Conservation (phyloP, 2,329 filamentous ascomycete species). For the Xylaria multiplex region DNA sequence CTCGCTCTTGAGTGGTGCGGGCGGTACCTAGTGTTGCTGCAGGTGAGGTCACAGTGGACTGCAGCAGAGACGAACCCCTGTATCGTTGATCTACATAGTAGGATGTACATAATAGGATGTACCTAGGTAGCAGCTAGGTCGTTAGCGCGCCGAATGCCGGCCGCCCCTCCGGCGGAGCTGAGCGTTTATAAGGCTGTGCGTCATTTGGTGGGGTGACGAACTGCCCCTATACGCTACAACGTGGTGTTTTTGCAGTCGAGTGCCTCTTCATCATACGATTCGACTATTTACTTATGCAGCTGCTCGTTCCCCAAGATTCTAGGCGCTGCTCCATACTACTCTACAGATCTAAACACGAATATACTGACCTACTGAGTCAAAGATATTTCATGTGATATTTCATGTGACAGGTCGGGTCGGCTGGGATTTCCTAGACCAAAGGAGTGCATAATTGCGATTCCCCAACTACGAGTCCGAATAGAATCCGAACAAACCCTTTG, state of each 20-base stretch:
- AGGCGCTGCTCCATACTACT: not conserved
- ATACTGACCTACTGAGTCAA: no score
- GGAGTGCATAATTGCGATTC: not conserved
- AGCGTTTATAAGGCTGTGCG: constrained; percentile 25
- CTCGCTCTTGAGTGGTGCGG: constrained; percentile 9
- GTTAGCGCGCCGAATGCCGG: constrained; percentile 33
- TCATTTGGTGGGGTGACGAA: constrained; percentile 31
- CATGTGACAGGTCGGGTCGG: not conserved
- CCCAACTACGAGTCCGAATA: constrained; percentile 16
- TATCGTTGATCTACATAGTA: no score
- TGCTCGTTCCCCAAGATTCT: not conserved
- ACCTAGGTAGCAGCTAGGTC: not conserved
- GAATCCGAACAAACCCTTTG: not conserved
- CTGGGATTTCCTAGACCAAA: not conserved
- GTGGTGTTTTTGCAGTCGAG: not conserved
- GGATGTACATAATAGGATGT: no score
- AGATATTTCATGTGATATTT: no score
- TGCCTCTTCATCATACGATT: constrained; percentile 17
- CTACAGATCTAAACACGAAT: not conserved
- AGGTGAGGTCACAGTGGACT: constrained; percentile 34
- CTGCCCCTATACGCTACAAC: not conserved
- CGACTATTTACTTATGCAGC: not conserved
- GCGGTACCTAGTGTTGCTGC: constrained; percentile 17
- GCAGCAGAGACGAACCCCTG: no score
- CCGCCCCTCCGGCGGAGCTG: constrained; percentile 28